Conservation (phyloP, 176 grass and related monocot species). For the Lolium rigidum region DNA sequence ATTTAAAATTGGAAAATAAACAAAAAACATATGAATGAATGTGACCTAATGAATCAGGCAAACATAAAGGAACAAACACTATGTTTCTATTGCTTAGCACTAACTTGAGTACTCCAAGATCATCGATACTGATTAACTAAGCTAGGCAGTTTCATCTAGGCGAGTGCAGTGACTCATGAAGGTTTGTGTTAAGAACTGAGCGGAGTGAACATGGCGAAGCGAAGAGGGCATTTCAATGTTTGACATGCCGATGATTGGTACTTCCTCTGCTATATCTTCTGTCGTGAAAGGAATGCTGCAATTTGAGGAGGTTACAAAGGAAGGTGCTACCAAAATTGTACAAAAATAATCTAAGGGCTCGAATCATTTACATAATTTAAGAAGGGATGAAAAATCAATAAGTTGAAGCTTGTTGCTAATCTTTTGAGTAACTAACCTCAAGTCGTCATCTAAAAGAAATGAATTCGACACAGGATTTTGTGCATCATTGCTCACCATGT, state of each 20-base stretch:
- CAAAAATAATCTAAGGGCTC: neutral
- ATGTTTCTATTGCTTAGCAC: slow-evolving; percentile 9
- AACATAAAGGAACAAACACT: neutral
- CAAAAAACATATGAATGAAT: slow-evolving; percentile 10
- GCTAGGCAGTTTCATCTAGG: slow-evolving; percentile 10
- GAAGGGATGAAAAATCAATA: slow-evolving; percentile 1
- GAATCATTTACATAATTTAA: slow-evolving; percentile 14
- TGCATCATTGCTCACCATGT: slow-evolving; percentile 77
- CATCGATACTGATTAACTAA: neutral
- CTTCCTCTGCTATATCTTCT: slow-evolving; percentile 81
- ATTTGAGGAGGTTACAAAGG: slow-evolving; percentile 12
- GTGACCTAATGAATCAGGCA: neutral
- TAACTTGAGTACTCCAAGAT: slow-evolving; percentile 21
- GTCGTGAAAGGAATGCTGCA: slow-evolving; percentile 89
- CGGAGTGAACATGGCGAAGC: slow-evolving; percentile 66
- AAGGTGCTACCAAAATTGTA: neutral
- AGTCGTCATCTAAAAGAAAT: slow-evolving; percentile 90
- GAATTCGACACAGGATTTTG: slow-evolving; percentile 85
- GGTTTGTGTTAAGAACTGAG: slow-evolving; percentile 63
- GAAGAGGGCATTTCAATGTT: slow-evolving; percentile 64
- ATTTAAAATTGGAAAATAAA: slow-evolving; percentile 7
- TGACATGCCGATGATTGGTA: slow-evolving; percentile 69
- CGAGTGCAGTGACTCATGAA: slow-evolving; percentile 43
- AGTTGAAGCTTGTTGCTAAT: neutral
- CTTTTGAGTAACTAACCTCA: slow-evolving; percentile 58